Evolutionary conservation across 2,329 filamentous ascomycete species (phyloP), one percentile per base, ranked within the genome.

Genomic region (Talaromyces sp.): DNA sequence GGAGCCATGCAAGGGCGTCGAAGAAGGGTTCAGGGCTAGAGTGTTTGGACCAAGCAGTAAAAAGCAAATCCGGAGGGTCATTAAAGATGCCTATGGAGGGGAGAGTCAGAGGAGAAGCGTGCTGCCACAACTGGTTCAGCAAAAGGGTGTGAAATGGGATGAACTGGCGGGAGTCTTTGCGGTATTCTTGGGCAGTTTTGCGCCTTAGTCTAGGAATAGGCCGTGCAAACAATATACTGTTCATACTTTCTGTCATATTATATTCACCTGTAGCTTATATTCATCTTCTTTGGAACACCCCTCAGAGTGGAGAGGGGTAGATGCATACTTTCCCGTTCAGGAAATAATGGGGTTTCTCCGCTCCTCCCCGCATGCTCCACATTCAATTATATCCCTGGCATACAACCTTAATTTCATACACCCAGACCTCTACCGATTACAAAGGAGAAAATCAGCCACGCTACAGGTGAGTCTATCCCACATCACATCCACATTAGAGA

Each of bases 41-140:
- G 55, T 68, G 4, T 72, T 72, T 43, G 69, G 69, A 0, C 68
- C 69, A 5, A 70, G 66, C 53, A 57, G 61, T 2, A 8, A 62
- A 9, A 61, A 61, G 8, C 46, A 43, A 10, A 55, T 50, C 27
- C 52, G 57, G 24, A 31, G 59, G 3, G 55, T 65, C 17, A 60
- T 64, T 7, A 41, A 52, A 1, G 51, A 65, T 48, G 62, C 65
- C 1, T 70, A 64, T 46, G 67, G 67, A 12, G 68, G 65, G 1
- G 56, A 68, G 31, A 69, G 61, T 43, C 56, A 58, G 57, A 63
- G 69, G 19, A 65, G 69, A 58, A 58, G 62, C 12, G 59, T 65
- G 56, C 48, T 72, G 11, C 70, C 66, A n/a, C 66, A 70, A n/a
- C 55, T 61, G 32, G 58, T 60, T 8, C 52, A 65, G n/a, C 55